A percentile compares a stretch with the other conserved stretches of the same genome.
phyloP scores from a whole-genome alignment of 768 basidiomycete species.

The Flagelloscypha sp. region DNA sequence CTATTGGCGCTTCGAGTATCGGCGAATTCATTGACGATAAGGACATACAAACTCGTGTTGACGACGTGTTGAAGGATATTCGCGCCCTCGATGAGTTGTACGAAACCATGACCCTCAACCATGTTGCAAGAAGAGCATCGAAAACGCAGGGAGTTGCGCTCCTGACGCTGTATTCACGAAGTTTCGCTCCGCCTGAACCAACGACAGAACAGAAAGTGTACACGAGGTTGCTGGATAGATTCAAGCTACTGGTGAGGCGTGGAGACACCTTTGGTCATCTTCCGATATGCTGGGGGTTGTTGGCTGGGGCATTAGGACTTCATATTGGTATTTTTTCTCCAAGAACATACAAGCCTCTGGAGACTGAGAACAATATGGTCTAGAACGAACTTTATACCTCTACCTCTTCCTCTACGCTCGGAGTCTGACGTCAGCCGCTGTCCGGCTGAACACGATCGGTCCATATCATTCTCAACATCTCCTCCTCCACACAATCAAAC shows the following conservation, averaged over 20 bases:
- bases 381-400: constrained; percentile 79
- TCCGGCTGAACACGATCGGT: constrained; percentile 85
- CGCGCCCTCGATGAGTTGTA: constrained; percentile 63
- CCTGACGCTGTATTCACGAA: constrained; percentile 79
- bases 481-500: constrained; percentile 63
- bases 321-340: constrained; percentile 53
- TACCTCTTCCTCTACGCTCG: constrained; percentile 92
- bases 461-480: constrained; percentile 91
- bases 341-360: no score
- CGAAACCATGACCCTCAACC: constrained; percentile 83
- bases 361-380: constrained; percentile 2
- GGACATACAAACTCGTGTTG: constrained; percentile 4
- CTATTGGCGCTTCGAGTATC: constrained; percentile 22
- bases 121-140: constrained; percentile 81
- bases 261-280: constrained; percentile 74
- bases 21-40: constrained; percentile 1
- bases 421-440: constrained; percentile 82
- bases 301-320: constrained; percentile 71
- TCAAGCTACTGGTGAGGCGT: constrained; percentile 60
- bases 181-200: constrained; percentile 51
- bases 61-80: constrained; percentile 34
- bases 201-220: constrained; percentile 20
- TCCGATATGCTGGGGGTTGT: constrained; percentile 83
- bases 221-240: constrained; percentile 44
- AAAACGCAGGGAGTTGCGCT: constrained; percentile 89